Evolutionary conservation across 192 early-diverging fungal species (phyloP).

Genomic region (Piromyces sp.): DNA sequence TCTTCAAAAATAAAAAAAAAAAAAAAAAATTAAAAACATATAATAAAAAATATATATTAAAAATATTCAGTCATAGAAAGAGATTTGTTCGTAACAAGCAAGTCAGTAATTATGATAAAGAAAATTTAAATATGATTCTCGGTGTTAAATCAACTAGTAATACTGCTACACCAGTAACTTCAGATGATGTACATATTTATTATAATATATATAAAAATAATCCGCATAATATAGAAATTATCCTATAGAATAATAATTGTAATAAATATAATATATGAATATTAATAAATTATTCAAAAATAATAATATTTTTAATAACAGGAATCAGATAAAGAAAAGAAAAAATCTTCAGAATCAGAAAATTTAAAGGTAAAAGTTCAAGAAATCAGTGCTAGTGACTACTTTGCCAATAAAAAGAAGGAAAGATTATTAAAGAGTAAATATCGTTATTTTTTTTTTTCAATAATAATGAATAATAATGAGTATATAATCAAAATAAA

Average conservation of each 20-base stretch:
- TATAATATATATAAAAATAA: too few relatives aligned
- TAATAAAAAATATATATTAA: too few relatives aligned
- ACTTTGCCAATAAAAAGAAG: not conserved
- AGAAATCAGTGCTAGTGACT: not conserved
- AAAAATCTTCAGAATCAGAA: conserved; percentile 1
- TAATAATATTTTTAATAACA: conserved; percentile 1
- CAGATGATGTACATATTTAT: not conserved
- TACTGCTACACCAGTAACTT: conserved; percentile 4
- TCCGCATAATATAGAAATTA: too few relatives aligned
- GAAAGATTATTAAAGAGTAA: not conserved
- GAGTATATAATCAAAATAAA: too few relatives aligned
- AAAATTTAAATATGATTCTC: conserved; percentile 23
- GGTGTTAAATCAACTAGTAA: conserved; percentile 13
- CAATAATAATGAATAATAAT: too few relatives aligned
- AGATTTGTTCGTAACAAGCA: conserved; percentile 33
- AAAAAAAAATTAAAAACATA: too few relatives aligned
- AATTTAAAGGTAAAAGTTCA: conserved; percentile 4
- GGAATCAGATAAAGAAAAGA: conserved; percentile 2
- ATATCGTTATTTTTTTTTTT: too few relatives aligned
- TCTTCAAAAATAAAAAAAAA: too few relatives aligned
- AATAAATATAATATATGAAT: too few relatives aligned
- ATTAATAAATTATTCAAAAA: too few relatives aligned
- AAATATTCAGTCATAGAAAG: conserved; percentile 13
- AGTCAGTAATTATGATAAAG: conserved; percentile 16
- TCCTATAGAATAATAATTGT: too few relatives aligned